Percentiles rank a stretch among this genome's conserved stretches.
Evolutionary conservation across 1,284 basidiomycete species (phyloP).

Genomic region (Sporisorium scitamineum): DNA sequence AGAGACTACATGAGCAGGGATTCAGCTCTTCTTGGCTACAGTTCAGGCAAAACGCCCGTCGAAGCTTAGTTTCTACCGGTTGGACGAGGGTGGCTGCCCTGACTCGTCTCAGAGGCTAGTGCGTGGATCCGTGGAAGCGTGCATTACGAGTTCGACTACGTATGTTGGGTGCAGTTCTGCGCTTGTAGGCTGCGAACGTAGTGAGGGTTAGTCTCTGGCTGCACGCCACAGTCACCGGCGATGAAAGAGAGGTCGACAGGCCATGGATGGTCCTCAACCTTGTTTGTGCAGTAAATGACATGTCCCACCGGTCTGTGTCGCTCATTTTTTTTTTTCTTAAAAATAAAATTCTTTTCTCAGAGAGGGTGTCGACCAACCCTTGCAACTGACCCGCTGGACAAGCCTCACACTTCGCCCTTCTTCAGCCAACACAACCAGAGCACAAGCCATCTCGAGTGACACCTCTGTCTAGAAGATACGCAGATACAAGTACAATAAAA

Average conservation of each 20-base stretch:
- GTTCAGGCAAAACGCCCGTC: no score
- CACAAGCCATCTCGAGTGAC: background rate
- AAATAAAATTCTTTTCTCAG: background rate
- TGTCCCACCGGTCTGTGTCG: constrained; percentile 11
- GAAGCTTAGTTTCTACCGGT: no score
- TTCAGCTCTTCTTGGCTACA: background rate
- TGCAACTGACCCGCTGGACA: background rate
- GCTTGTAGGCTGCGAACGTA: no score
- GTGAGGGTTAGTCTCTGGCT: no score
- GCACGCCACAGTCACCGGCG: no score
- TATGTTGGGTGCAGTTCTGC: no score
- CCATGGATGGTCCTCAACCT: background rate
- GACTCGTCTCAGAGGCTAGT: no score
- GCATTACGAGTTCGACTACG: no score
- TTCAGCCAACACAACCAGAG: background rate
- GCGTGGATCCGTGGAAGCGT: no score
- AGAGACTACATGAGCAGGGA: constrained; percentile 14
- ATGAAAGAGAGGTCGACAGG: background rate
- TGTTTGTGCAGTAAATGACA: constrained; percentile 38
- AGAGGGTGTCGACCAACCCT: background rate
- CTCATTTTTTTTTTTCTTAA: background rate
- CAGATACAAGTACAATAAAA: constrained; percentile 1
- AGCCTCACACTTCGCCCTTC: background rate
- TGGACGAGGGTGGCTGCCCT: no score
- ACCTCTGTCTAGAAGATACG: background rate